A percentile compares a stretch with the other conserved stretches of the same genome.
Conservation (phyloP, 306 rosid genomes). For the Trifolium fragiferum region DNA sequence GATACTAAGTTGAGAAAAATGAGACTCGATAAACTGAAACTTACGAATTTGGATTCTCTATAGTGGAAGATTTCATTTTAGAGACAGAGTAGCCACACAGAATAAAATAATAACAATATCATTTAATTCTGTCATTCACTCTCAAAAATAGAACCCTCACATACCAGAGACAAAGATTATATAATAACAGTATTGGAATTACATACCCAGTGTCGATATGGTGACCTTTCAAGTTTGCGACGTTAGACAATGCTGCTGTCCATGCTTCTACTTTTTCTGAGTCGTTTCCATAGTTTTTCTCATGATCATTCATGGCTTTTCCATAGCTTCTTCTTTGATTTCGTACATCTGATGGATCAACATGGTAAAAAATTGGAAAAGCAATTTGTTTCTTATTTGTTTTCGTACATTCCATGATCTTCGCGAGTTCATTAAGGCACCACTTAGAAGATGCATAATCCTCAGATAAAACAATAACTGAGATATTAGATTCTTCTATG, state of each 20-base stretch:
- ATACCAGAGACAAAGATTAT: no score
- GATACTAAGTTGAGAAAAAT: no score
- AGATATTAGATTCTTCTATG: slow-evolving; percentile 10
- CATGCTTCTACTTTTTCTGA: background rate
- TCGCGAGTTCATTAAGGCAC: background rate
- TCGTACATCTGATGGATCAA: background rate
- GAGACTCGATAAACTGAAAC: no score
- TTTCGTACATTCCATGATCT: background rate
- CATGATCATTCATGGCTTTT: background rate
- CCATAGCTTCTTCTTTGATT: background rate
- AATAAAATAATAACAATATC: no score
- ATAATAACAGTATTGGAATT: no score
- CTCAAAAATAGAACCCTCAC: no score
- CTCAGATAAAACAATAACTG: slow-evolving; percentile 4
- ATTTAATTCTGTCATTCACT: no score
- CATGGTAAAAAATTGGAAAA: background rate
- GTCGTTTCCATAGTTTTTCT: background rate
- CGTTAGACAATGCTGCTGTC: background rate
- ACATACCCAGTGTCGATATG: background rate
- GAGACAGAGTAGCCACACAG: no score
- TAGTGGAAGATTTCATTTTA: no score
- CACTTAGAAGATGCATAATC: background rate
- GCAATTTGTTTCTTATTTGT: background rate
- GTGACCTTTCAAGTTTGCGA: background rate
- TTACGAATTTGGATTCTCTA: no score